These are phyloP conservation scores for Candida sanyiensis DNA, from an alignment of 805 yeast genomes.

Conservation along the genomic window DNA sequence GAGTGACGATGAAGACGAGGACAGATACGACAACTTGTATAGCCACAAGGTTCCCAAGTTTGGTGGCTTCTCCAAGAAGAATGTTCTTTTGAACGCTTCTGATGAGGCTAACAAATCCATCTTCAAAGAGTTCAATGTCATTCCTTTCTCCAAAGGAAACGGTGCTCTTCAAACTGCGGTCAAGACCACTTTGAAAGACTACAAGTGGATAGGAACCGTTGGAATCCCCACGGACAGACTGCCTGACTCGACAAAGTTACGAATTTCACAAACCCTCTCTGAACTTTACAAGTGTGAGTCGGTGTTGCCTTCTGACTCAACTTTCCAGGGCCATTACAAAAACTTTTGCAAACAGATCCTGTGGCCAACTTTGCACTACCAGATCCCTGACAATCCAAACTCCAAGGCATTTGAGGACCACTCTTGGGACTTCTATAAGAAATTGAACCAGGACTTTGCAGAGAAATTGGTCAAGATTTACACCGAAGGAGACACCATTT, in stretches of 20 bases:
- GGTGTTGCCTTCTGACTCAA: conserved; percentile 68
- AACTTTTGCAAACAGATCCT: conserved; percentile 90
- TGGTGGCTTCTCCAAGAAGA: conserved; percentile 71
- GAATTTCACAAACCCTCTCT: conserved; percentile 44
- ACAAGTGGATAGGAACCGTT: conserved; percentile 82
- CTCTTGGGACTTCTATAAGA: conserved; percentile 81
- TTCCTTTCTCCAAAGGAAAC: conserved; percentile 69
- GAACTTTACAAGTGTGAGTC: conserved; percentile 53
- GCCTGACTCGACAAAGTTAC: conserved; percentile 46
- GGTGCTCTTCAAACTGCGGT: conserved; percentile 87
- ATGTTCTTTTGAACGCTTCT: conserved; percentile 31
- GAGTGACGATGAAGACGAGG: conserved; percentile 20
- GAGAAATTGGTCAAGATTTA: conserved; percentile 64
- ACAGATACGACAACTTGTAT: conserved; percentile 22
- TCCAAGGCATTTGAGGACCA: conserved; percentile 94
- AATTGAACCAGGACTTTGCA: conserved; percentile 74
- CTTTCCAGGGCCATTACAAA: conserved; percentile 85
- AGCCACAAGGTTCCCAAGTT: conserved; percentile 39
- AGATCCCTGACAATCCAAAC: conserved; percentile 91
- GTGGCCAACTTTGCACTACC: conserved; percentile 95
- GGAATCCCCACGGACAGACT: conserved; percentile 89
- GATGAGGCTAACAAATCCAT: conserved; percentile 30
- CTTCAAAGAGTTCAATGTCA: conserved; percentile 43
- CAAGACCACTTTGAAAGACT: conserved; percentile 44
- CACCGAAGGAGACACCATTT: conserved; percentile 69